Evolutionary conservation across 179 eudicot species (phyloP).

Genomic region (Beta macrorhiza): DNA sequence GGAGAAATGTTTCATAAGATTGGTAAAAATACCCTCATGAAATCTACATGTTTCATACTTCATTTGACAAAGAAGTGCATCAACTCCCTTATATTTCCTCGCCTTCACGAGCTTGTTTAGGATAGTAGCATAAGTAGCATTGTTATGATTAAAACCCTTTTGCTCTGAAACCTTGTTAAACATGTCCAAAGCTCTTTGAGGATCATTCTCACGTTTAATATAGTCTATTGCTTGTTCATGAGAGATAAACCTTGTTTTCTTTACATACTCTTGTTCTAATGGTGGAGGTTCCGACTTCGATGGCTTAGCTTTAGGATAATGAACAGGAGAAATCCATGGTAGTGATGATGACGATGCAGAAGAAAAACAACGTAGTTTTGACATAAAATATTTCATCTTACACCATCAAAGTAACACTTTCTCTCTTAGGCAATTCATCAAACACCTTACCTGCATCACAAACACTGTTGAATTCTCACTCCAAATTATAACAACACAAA

Average conservation of each 20-base stretch:
- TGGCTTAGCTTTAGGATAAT: conserved; percentile 34
- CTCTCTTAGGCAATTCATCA: conserved; percentile 25
- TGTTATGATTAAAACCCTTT: conserved; percentile 79
- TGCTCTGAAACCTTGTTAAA: conserved; percentile 73
- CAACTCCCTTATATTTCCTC: conserved; percentile 64
- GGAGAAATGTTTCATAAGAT: conserved; percentile 83
- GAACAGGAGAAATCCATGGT: conserved; percentile 77
- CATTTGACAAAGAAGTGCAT: conserved; percentile 69
- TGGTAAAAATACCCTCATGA: conserved; percentile 70
- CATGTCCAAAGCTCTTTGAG: conserved; percentile 73
- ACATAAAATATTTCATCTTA: conserved; percentile 27
- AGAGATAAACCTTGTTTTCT: conserved; percentile 54
- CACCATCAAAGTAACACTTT: background rate
- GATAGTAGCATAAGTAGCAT: conserved; percentile 62
- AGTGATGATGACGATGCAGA: conserved; percentile 36
- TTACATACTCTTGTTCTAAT: conserved; percentile 25
- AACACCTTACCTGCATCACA: conserved; percentile 28
- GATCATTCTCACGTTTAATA: conserved; percentile 66
- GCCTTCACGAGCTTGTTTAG: conserved; percentile 66
- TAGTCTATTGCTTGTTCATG: conserved; percentile 58
- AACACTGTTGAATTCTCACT: no score
- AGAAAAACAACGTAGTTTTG: conserved; percentile 14
- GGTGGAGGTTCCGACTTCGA: conserved; percentile 47
- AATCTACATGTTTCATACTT: conserved; percentile 77
- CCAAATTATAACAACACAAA: no score